Percentiles rank a stretch among this genome's conserved stretches.
Conservation (phyloP, 106 monocot species). For the Dioscorea zingiberensis region DNA sequence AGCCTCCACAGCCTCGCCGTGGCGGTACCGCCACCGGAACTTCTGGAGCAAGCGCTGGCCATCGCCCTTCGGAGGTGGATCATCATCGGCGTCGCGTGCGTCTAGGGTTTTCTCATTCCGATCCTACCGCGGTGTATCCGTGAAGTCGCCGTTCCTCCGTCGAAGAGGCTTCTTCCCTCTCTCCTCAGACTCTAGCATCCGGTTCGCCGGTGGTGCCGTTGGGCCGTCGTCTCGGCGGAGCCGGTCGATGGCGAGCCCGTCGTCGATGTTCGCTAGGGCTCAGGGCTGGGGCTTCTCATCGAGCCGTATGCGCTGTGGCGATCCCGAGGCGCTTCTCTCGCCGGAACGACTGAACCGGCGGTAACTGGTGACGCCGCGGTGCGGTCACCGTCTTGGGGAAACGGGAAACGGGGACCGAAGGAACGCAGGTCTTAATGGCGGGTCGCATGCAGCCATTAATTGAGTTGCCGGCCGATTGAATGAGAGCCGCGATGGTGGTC, state of each 20-base stretch:
- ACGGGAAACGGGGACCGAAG: background rate
- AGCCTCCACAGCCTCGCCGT: slow-evolving; percentile 56
- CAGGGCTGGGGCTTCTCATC: slow-evolving; percentile 34
- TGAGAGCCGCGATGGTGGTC: too few relatives aligned
- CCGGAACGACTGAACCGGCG: slow-evolving; percentile 68
- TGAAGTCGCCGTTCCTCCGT: slow-evolving; percentile 29
- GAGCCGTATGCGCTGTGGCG: slow-evolving; percentile 77
- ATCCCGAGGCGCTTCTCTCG: slow-evolving; percentile 90
- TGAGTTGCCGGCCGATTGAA: slow-evolving; percentile 15
- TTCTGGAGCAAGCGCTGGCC: slow-evolving; percentile 97
- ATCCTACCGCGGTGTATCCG: slow-evolving; percentile 20
- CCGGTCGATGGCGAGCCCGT: slow-evolving; percentile 44
- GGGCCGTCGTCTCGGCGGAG: slow-evolving; percentile 43
- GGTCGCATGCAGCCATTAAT: slow-evolving; percentile 17
- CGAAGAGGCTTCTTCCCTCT: slow-evolving; percentile 55
- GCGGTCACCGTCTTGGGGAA: background rate
- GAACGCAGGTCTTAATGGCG: slow-evolving; percentile 13
- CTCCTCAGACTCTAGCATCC: slow-evolving; percentile 21
- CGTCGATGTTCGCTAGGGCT: slow-evolving; percentile 29
- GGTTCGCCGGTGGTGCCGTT: background rate
- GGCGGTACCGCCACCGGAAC: slow-evolving; percentile 56
- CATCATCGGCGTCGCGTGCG: slow-evolving; percentile 12
- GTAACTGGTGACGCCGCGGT: slow-evolving; percentile 10
- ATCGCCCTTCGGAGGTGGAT: slow-evolving; percentile 52
- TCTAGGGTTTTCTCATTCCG: slow-evolving; percentile 68